A percentile compares a stretch with the other conserved stretches of the same genome.
Evolutionary conservation across 1,284 basidiomycete species (phyloP).

Genomic region (Porodaedalea pini): DNA sequence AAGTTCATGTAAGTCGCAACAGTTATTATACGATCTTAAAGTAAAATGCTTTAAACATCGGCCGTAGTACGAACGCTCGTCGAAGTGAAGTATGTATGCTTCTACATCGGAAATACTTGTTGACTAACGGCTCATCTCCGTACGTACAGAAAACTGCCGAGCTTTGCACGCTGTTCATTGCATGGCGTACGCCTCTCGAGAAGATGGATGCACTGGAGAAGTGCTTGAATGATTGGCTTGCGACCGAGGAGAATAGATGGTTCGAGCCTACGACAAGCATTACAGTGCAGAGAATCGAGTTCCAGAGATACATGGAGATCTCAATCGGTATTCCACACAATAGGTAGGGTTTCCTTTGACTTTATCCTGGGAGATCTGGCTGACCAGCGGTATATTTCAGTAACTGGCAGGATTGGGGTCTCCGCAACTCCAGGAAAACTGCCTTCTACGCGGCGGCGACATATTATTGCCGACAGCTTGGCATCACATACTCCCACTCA

Average conservation of each 20-base stretch:
- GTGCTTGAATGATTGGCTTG: conserved; percentile 66
- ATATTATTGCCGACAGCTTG: conserved; percentile 64
- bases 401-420: conserved; percentile 57
- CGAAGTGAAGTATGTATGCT: conserved; percentile 52
- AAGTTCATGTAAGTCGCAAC: conserved; percentile 60
- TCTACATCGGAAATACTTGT: not conserved
- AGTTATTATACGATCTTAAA: not conserved
- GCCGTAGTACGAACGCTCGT: conserved; percentile 58
- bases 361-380: conserved; percentile 22
- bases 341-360: conserved; percentile 40
- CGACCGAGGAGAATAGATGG: conserved; percentile 74
- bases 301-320: conserved; percentile 60
- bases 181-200: conserved; percentile 67
- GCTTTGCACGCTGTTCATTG: conserved; percentile 61
- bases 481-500: conserved; percentile 56
- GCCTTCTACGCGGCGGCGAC: conserved; percentile 75
- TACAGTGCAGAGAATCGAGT: conserved; percentile 56
- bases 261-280: conserved; percentile 63
- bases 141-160: conserved; percentile 59
- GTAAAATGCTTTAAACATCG: conserved; percentile 11
- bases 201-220: conserved; percentile 67
- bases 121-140: conserved; percentile 13
- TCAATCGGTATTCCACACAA: conserved; percentile 70
- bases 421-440: conserved; percentile 56
- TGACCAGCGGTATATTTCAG: no score